Evolutionary conservation across 2,329 filamentous ascomycete genomes (phyloP).

Genomic region (Sporothrix humicola): DNA sequence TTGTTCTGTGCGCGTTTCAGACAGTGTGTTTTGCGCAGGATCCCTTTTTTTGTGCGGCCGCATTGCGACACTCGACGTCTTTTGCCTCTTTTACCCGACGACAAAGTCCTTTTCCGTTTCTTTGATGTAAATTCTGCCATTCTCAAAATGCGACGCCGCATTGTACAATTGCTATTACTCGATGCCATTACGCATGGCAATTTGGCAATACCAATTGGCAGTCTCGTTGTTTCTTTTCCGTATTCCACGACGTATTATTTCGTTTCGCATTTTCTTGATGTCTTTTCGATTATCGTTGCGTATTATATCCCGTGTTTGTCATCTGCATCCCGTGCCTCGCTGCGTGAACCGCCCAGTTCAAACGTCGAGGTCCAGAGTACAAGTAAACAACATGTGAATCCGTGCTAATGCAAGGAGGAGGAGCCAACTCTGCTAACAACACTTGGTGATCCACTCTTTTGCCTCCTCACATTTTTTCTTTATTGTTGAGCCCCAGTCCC

Average conservation of each 20-base stretch:
- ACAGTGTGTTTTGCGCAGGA: constrained; percentile 7
- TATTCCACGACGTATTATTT: background rate
- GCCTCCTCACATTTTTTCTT: background rate
- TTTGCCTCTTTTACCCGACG: background rate
- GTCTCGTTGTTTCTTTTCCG: background rate
- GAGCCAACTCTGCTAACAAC: background rate
- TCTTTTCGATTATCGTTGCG: background rate
- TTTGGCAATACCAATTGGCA: background rate
- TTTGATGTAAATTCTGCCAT: no score
- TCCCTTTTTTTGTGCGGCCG: background rate
- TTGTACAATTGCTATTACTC: background rate
- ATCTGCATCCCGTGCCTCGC: background rate
- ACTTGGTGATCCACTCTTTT: background rate
- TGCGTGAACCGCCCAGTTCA: background rate
- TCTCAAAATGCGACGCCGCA: background rate
- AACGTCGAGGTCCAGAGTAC: no score
- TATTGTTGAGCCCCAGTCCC: background rate
- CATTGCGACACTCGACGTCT: background rate
- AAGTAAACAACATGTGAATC: constrained; percentile 7
- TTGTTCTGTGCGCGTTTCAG: constrained; percentile 35
- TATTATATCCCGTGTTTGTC: background rate
- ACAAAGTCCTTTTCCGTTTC: no score
- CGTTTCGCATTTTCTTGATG: background rate
- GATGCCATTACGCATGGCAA: background rate
- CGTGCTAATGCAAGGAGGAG: constrained; percentile 1